A percentile compares a stretch with the other conserved stretches of the same genome.
These are phyloP conservation scores for Eimeria praecox DNA, from an alignment of 169 alveolate species.

Conservation along the genomic window DNA sequence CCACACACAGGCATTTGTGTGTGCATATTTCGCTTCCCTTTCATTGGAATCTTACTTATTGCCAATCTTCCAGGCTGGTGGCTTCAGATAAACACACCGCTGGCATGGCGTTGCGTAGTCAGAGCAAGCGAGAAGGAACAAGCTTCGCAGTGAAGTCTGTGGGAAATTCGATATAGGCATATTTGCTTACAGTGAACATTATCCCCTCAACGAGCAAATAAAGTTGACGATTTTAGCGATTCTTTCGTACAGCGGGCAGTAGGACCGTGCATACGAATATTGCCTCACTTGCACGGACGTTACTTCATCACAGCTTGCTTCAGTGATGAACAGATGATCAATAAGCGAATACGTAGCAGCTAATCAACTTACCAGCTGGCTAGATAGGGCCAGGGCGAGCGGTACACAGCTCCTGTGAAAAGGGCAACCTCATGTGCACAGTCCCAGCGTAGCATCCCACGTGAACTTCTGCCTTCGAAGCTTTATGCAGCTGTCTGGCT, in stretches of 20 bases:
- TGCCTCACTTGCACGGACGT: neutral
- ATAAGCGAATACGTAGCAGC: neutral
- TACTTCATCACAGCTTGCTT: neutral
- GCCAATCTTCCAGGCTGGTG: neutral
- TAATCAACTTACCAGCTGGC: neutral
- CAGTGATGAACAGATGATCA: neutral
- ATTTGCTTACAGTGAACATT: neutral
- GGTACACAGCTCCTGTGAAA: neutral
- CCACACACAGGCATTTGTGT: too few relatives aligned
- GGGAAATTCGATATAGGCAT: too few relatives aligned
- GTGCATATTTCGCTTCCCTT: too few relatives aligned
- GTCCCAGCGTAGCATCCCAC: too few relatives aligned
- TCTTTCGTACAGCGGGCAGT: neutral
- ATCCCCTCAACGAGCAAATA: neutral
- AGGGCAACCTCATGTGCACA: too few relatives aligned
- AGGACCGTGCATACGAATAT: neutral
- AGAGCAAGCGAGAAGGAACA: neutral
- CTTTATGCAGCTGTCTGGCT: too few relatives aligned
- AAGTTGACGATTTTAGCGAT: neutral
- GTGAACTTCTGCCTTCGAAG: too few relatives aligned
- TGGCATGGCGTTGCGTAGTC: neutral
- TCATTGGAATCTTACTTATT: too few relatives aligned
- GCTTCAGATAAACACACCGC: neutral
- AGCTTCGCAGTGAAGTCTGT: neutral
- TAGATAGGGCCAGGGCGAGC: neutral